Evolutionary conservation across 2,329 filamentous ascomycete species (phyloP), one percentile per base, ranked within the genome.

Genomic region (Colletotrichum sp.): DNA sequence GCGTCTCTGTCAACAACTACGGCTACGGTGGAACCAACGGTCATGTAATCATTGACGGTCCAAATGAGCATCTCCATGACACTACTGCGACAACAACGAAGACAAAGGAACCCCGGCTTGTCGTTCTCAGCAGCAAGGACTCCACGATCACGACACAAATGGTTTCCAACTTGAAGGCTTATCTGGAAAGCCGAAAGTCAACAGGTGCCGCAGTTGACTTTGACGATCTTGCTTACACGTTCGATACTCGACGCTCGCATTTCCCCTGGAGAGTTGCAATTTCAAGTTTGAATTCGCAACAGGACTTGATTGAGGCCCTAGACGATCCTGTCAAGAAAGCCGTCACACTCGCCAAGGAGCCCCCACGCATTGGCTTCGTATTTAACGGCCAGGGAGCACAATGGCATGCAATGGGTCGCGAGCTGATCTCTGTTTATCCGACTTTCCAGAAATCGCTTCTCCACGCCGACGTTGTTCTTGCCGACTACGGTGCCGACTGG

Each of bases 341-440:
- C 52, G 39, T 69, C 5, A 52, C 78, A 49, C 57, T 62, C 34
- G 59, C 74, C 6, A 70, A 76, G 22, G 55, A 55, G 22, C 22
- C 72, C 12, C 66, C 77, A 13, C 67, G 77, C 7, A 65, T 81
- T 16, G 81, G 75, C 7, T 82, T 80, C 30, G 80, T 86, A 3
- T 86, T 86, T 67, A 83, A 80, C 9, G 85, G 85, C 19, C 84
- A 86, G 44, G 85, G 85, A 15, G 84, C 84, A 1, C 85, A 86
- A 70, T 86, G 82, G 78, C 65, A 71, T 19, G 76, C 72, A 1
- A 86, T 86, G 85, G 85, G 83, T 8, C 77, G 77, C 8, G 81
- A 82, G 22, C 77, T 85, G 27, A 71, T 84, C 8, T 49, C 62
- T 3, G 69, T 61, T 11, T 80, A 65, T 65, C 34, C 78, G 1